Conservation (phyloP, 2,329 filamentous ascomycete species). For the Elsinoe australis region DNA sequence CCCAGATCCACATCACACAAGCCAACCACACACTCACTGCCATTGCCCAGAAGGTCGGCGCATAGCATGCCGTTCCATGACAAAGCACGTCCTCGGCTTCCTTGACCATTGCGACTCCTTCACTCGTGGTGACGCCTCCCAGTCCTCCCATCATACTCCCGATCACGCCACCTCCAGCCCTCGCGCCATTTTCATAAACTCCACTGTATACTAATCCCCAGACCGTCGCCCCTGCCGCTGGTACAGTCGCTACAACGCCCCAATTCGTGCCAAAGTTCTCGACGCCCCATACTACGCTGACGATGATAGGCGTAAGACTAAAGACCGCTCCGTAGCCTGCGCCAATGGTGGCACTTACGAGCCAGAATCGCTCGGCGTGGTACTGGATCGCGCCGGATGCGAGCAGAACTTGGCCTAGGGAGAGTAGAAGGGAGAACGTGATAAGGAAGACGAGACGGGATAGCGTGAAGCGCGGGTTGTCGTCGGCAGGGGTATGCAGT, state of each 20-base stretch:
- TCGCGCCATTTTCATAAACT: slow-evolving; percentile 64
- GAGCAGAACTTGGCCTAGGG: slow-evolving; percentile 65
- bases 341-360: slow-evolving; percentile 76
- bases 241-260: slow-evolving; percentile 88
- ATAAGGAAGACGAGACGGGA: slow-evolving; percentile 77
- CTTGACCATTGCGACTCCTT: slow-evolving; percentile 38
- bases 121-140: slow-evolving; percentile 19
- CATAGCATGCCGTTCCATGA: slow-evolving; percentile 75
- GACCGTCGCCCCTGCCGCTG: slow-evolving; percentile 76
- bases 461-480: slow-evolving; percentile 45
- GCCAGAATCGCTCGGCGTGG: slow-evolving; percentile 71
- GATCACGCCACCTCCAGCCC: slow-evolving; percentile 30
- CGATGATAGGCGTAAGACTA: slow-evolving; percentile 79
- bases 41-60: slow-evolving; percentile 77
- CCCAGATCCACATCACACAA: slow-evolving; percentile 62
- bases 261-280: slow-evolving; percentile 99
- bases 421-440: slow-evolving; percentile 64
- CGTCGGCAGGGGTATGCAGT: slow-evolving; percentile 19
- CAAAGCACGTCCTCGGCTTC: slow-evolving; percentile 53
- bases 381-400: slow-evolving; percentile 68
- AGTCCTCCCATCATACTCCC: slow-evolving; percentile 29
- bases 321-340: slow-evolving; percentile 91
- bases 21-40: slow-evolving; percentile 71
- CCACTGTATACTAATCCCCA: slow-evolving; percentile 87
- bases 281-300: slow-evolving; percentile 96